Evolutionary conservation across 768 basidiomycete species (phyloP), one percentile per base, ranked within the genome.

Genomic region (Pleurotus platypus): DNA sequence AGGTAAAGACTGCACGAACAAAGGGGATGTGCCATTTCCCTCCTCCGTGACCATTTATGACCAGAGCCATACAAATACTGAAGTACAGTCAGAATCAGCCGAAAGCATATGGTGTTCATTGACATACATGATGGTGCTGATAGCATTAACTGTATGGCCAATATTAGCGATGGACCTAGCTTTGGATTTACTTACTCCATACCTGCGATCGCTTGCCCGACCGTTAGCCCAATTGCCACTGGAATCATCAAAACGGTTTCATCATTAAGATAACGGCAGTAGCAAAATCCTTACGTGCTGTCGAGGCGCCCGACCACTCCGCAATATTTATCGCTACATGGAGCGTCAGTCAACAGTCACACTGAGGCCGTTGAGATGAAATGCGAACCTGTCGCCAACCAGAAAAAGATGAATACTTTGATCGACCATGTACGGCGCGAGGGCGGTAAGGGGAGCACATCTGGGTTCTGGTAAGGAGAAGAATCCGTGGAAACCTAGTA

Each of bases 21-120:
- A 20, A 70, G 4, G 69, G 68, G 35, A 70, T 58, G 57, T 68
- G 67, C 69, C 69, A 70, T 49, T 68, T 67, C n/a, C 68, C 69
- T 13, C 68, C 69, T 4, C 61, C 69, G 18, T 66, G 64, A 8
- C 69, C 69, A 53, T 62, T 70, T 20, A 65, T 38, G 13, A 70
- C 63, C 20, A 70, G 53, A 13, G 63, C 66, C 13, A 68, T 35
- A 58, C 62, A 63, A 39, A 70, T 70, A 15, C 69, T 68, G 42
- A 0, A 49, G 12, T 35, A 18, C n/a, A 39, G 16, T 38, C 13
- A 46, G 56, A 4, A n/a, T 15, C 30, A 45, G 13, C 42, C 16
- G n/a, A 26, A 9, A n/a, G 26, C 1, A 27, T 16, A 16, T 30
- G 5, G 16, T 46, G 8, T 2, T 5, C n/a, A 9, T 24, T 4